Evolutionary conservation across 2,329 filamentous ascomycete genomes (phyloP), one percentile per base, ranked within the genome.

Genomic region (Esteya vermicola): DNA sequence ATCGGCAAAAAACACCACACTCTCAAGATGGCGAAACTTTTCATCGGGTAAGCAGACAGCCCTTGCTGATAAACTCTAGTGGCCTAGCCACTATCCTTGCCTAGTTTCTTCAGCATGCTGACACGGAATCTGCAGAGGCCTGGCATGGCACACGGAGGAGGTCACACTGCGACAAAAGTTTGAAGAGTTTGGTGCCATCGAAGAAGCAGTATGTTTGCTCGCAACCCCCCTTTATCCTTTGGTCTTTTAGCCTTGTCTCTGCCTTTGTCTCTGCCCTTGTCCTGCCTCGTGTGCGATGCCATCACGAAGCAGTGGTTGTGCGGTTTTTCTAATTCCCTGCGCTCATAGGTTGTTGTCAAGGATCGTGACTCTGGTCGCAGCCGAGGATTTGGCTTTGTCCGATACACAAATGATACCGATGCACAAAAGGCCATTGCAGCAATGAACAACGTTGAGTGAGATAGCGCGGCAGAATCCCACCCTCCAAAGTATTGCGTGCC

Each of bases 111-210:
- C n/a, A 9, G 5, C 13, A 6, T 7, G 5, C 9, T 19, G 12
- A 45, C 41, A 37, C 12, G 9, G n/a, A 13, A 37, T 31, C 14
- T 32, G 19, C 42, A 94, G 89, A 57, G 91, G 91, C 72, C 85
- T 98, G 52, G 85, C 91, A 55, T 98, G 91, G 91, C 88, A 95
- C 68, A 98, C 91, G 48, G 86, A 93, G 62, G 89, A 96, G 64
- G 64, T 66, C 33, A 86, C 84, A 51, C 70, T 98, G 50, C 81
- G 84, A 56, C 68, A 81, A 57, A 94, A 94, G 63, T 98, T 98
- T 60, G 81, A 89, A 60, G 81, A 91, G 61, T 95, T 85, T 57
- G 89, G 89, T 45, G 67, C 70, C 32, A 82, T 98, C 50, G 86
- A 95, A 60, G 89, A 98, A 76, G 91, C 91, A 53, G 91, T 96